Percentiles rank a stretch among this genome's conserved stretches.
phyloP scores from a whole-genome alignment of 192 early-diverging fungal genomes.

The Powellomyces hirtus region DNA sequence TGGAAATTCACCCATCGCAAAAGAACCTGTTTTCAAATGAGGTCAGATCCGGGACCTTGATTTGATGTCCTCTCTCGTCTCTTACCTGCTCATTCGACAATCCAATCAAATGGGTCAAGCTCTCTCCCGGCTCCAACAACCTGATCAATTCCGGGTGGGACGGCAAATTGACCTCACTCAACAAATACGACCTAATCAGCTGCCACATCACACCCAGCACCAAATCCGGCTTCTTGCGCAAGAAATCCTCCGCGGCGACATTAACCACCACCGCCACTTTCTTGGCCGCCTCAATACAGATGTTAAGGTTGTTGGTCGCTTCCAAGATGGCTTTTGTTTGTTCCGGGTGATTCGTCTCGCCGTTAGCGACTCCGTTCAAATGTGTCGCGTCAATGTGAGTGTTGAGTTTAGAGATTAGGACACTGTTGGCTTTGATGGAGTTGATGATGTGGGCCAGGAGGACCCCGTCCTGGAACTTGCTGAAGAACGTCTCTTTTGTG shows the following conservation, averaged over 20 bases:
- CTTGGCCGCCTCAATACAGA: slow-evolving; percentile 7
- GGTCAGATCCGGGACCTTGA: no score
- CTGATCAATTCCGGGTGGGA: slow-evolving; percentile 36
- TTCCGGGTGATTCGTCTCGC: not conserved
- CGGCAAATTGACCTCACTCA: slow-evolving; percentile 19
- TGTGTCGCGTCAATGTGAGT: slow-evolving; percentile 2
- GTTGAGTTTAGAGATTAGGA: slow-evolving; percentile 21
- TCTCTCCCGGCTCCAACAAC: slow-evolving; percentile 31
- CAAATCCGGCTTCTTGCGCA: slow-evolving; percentile 27
- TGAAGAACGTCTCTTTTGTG: slow-evolving; percentile 18
- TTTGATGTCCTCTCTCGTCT: not conserved
- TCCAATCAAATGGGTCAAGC: slow-evolving; percentile 16
- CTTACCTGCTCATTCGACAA: slow-evolving; percentile 25
- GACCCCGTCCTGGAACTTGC: slow-evolving; percentile 15
- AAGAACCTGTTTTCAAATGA: slow-evolving; percentile 22
- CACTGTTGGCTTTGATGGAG: slow-evolving; percentile 16
- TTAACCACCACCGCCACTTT: slow-evolving; percentile 34
- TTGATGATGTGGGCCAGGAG: slow-evolving; percentile 26
- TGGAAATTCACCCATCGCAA: slow-evolving; percentile 42
- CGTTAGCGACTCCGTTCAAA: not conserved
- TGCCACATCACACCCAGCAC: slow-evolving; percentile 41
- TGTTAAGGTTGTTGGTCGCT: slow-evolving; percentile 25
- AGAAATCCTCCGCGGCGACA: slow-evolving; percentile 33
- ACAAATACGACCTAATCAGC: slow-evolving; percentile 28
- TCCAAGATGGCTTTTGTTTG: slow-evolving; percentile 25